Evolutionary conservation across 2,329 filamentous ascomycete genomes (phyloP).

Genomic region (Emergomyces pasteurianus): DNA sequence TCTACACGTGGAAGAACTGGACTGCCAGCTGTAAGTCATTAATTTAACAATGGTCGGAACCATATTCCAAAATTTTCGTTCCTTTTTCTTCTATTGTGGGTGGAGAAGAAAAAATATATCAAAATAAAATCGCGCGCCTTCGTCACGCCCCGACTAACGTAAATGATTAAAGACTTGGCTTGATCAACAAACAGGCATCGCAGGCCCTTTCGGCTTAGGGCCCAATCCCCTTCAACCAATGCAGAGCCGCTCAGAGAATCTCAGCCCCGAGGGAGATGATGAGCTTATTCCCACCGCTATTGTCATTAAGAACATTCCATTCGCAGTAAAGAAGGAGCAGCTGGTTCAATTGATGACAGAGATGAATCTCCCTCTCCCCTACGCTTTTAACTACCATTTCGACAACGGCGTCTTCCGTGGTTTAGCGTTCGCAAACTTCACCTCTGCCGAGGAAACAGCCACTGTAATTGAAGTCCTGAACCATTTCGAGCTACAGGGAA

Average conservation of each 20-base stretch:
- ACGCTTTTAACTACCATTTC: slow-evolving; percentile 99
- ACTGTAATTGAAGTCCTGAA: slow-evolving; percentile 90
- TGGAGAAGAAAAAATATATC: background rate
- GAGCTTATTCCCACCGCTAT: slow-evolving; percentile 97
- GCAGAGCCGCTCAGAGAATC: slow-evolving; percentile 31
- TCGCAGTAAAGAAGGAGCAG: slow-evolving; percentile 95
- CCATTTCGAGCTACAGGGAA: slow-evolving; percentile 85
- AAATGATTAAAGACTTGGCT: slow-evolving; percentile 46
- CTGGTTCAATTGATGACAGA: slow-evolving; percentile 89
- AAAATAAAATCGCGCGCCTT: background rate
- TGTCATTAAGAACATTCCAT: slow-evolving; percentile 99
- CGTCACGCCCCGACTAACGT: slow-evolving; percentile 4
- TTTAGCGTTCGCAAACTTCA: slow-evolving; percentile 95
- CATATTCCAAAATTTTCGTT: background rate
- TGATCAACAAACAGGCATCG: slow-evolving; percentile 42
- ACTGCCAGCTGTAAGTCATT: slow-evolving; percentile 57
- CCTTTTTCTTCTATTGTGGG: background rate
- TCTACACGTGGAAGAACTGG: slow-evolving; percentile 45
- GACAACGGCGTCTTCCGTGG: slow-evolving; percentile 96
- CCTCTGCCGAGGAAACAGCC: slow-evolving; percentile 84
- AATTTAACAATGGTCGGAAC: background rate
- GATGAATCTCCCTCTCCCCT: slow-evolving; percentile 83
- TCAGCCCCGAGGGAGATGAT: slow-evolving; percentile 42
- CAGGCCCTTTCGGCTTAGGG: slow-evolving; percentile 35
- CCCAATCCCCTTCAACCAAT: slow-evolving; percentile 29